Evolutionary conservation across 345 rosid species (phyloP).

Genomic region (Ceriops tagal): DNA sequence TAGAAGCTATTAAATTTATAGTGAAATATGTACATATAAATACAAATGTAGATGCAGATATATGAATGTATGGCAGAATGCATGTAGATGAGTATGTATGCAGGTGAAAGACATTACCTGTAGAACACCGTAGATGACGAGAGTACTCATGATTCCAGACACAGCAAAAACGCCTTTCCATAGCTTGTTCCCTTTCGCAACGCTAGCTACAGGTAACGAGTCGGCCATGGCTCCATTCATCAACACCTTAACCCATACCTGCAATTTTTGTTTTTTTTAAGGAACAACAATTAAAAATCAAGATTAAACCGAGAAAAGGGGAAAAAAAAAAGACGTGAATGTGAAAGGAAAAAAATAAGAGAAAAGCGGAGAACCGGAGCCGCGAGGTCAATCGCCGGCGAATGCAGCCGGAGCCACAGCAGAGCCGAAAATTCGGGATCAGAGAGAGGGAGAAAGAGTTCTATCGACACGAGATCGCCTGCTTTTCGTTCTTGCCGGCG

Average conservation of each 20-base stretch:
- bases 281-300: too few species aligned
- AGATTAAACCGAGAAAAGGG: neutral
- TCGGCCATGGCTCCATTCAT: conserved; percentile 70
- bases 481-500: conserved; percentile 29
- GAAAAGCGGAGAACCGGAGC: neutral
- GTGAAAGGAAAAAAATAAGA: neutral
- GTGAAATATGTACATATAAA: too few species aligned
- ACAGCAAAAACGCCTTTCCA: conserved; percentile 80
- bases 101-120: conserved; percentile 41
- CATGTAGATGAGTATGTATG: neutral
- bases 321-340: neutral
- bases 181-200: conserved; percentile 48
- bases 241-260: conserved; percentile 7
- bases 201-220: conserved; percentile 30
- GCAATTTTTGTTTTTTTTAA: neutral
- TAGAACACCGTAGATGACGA: conserved; percentile 84
- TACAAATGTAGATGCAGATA: too few species aligned
- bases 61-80: neutral
- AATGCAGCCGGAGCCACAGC: too few species aligned
- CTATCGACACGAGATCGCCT: conserved; percentile 1
- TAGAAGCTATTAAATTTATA: too few species aligned
- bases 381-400: neutral
- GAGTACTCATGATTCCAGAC: conserved; percentile 83
- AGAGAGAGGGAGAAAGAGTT: neutral
- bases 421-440: conserved; percentile 6